Evolutionary conservation across 495 filamentous ascomycete species (phyloP).

Genomic region (Cercophora newfieldiana): DNA sequence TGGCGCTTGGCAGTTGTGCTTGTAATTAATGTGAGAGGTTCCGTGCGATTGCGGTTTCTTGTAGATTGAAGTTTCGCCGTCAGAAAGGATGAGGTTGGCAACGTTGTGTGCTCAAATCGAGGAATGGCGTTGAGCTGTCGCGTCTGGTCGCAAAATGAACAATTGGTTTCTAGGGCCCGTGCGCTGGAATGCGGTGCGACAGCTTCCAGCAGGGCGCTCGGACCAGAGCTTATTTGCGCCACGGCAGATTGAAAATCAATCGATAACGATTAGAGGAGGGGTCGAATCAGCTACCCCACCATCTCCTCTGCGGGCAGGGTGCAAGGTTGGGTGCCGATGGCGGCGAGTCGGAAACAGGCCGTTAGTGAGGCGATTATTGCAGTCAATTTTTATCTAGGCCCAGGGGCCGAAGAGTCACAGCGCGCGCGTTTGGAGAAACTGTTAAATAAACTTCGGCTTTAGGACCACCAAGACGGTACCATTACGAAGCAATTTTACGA

Average conservation of each 20-base stretch:
- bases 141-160: not conserved
- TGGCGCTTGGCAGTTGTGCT: not conserved
- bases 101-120: not conserved
- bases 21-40: not conserved
- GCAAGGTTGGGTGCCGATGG: slow-evolving; percentile 15
- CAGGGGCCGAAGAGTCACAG: slow-evolving; percentile 4
- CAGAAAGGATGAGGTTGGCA: not conserved
- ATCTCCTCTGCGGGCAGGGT: not conserved
- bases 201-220: not conserved
- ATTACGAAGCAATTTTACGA: not conserved
- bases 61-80: not conserved
- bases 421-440: not conserved
- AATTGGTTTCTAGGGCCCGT: not conserved
- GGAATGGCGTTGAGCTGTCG: not conserved
- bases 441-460: slow-evolving; percentile 1
- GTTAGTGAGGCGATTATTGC: not conserved
- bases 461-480: not conserved
- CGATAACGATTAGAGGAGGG: slow-evolving; percentile 3
- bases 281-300: slow-evolving; percentile 13
- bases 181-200: not conserved
- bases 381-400: slow-evolving; percentile 19
- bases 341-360: slow-evolving; percentile 16
- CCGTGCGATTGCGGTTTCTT: not conserved
- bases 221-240: not conserved
- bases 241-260: not conserved